Conservation (phyloP, 345 rosid species). For the Turnera subulata region DNA sequence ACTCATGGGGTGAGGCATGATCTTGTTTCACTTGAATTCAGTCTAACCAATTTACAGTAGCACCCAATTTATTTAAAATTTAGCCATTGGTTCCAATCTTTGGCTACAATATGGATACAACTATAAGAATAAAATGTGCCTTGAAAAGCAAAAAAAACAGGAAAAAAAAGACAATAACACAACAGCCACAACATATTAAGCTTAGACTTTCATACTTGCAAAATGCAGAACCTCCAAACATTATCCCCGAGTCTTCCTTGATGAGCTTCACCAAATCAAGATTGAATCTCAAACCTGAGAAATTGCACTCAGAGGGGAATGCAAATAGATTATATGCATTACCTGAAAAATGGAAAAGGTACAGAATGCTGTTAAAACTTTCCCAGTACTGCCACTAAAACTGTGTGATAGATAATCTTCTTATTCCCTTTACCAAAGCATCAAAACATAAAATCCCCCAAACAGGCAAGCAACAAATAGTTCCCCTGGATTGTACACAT, state of each 20-base stretch:
- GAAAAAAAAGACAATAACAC: not conserved
- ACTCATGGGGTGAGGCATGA: not conserved
- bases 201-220: constrained; percentile 42
- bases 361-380: too few relatives aligned
- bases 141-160: not conserved
- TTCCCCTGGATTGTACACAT: too few relatives aligned
- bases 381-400: too few relatives aligned
- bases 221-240: constrained; percentile 50
- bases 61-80: not conserved
- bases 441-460: not conserved
- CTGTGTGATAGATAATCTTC: too few relatives aligned
- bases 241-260: constrained; percentile 50
- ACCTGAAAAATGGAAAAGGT: constrained; percentile 44
- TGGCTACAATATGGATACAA: not conserved
- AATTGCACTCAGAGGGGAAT: constrained; percentile 95
- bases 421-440: not conserved
- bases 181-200: constrained; percentile 5
- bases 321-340: constrained; percentile 70
- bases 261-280: constrained; percentile 66
- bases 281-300: constrained; percentile 79
- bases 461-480: constrained; percentile 5
- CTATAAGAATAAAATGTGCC: too few relatives aligned
- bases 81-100: not conserved
- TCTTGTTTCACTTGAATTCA: not conserved
- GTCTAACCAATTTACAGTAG: not conserved